Base-by-base conservation (phyloP, 1,284 basidiomycete genomes). In the Agroathelia rolfsii region DNA sequence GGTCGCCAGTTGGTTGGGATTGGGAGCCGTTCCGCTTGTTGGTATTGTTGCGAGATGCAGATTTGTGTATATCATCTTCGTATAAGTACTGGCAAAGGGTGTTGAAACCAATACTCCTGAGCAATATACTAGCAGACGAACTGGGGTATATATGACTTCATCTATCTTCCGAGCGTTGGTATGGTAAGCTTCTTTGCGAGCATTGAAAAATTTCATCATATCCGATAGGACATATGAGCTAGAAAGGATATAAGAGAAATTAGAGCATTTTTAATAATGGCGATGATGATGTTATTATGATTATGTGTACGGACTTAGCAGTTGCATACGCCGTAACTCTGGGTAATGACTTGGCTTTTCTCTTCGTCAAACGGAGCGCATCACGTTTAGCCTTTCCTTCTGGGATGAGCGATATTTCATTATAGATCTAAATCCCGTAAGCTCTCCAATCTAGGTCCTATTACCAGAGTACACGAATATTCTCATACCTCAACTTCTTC, bases 281-380 rank as follows among this genome's bases (percentile, higher is more conserved):
- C n/a, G n/a, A n/a, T n/a, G n/a, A n/a, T n/a, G n/a, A n/a, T n/a
- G n/a, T n/a, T 24, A 14, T 27, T 13, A 31, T 6, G 6, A 16
- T 5, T 22, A 28, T 22, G 25, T 19, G 8, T 4, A 58, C 72
- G 46, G 55, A 92, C 86, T 76, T 81, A 23, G 92, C 88, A 10
- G 92, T 96, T 35, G 89, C 88, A 58, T 95, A 96, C 2, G 92
- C 92, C 3, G 92, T 95, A 12, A 94, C 92, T 44, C 93, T 65
- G n/a, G 93, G 90, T 19, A 96, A 56, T 25, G 83, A 88, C 45
- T 92, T 90, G 21, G 92, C 90, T 50, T 93, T 93, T 56, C 85
- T 88, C 59, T 94, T 93, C 0, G 92, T 96, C 41, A 96, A 58
- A 38, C 72, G 76, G 39, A 89, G 60, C 1, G 93, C 93, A 66